phyloP scores from a whole-genome alignment of 2,329 filamentous ascomycete genomes.

The Aplosporella prunicola region DNA sequence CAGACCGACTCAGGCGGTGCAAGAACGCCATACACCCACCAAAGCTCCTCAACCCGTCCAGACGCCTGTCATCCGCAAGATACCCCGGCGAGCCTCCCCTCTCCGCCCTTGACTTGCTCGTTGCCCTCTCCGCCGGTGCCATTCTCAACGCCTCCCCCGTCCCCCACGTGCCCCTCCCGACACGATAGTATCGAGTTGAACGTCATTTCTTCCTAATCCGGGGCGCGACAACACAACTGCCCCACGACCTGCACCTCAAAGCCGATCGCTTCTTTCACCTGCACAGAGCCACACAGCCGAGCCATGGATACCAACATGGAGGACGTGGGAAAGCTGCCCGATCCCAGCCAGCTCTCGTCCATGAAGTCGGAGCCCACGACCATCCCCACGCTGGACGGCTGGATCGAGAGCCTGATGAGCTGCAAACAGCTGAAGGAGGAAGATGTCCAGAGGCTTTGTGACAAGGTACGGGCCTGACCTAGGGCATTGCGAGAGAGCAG shows the following conservation, averaged over 20 bases:
- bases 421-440: slow-evolving; percentile 96
- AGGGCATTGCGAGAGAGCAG: background rate
- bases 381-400: slow-evolving; percentile 88
- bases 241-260: slow-evolving; percentile 18
- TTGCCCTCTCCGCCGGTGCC: background rate
- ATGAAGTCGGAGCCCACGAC: slow-evolving; percentile 74
- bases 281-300: slow-evolving; percentile 21
- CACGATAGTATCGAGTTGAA: slow-evolving; percentile 19
- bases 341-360: slow-evolving; percentile 58
- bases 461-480: slow-evolving; percentile 57
- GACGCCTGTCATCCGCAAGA: slow-evolving; percentile 7
- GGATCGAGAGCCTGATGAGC: slow-evolving; percentile 96
- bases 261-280: slow-evolving; percentile 21
- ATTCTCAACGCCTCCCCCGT: background rate
- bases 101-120: background rate
- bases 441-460: slow-evolving; percentile 93
- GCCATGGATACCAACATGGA: slow-evolving; percentile 99
- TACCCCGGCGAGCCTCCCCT: slow-evolving; percentile 8
- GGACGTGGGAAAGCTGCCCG: slow-evolving; percentile 74
- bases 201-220: slow-evolving; percentile 29
- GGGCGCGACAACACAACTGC: slow-evolving; percentile 26
- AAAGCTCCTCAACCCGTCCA: slow-evolving; percentile 8
- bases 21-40: slow-evolving; percentile 3
- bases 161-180: slow-evolving; percentile 11
- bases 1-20: slow-evolving; percentile 5